Base-by-base conservation (phyloP, 1,284 basidiomycete species). In the Rhodotorula sp. region DNA sequence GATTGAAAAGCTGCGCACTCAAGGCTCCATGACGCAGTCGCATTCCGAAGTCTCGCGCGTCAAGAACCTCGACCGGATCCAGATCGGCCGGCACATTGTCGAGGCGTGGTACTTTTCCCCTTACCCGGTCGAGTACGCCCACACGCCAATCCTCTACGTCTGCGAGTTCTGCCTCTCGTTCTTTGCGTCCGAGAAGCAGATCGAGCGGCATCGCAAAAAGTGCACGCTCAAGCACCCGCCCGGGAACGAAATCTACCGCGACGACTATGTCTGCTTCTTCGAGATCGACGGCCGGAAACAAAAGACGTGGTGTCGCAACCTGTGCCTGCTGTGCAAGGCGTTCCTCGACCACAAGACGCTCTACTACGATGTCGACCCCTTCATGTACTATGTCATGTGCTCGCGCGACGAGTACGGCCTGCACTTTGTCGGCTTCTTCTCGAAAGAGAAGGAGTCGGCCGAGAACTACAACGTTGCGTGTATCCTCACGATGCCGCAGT, bases 91-190 rank as follows among this genome's bases (percentile, higher is more conserved):
- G 80, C 89, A 95, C 83, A 93, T 97, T 82, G 91, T 99, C 77
- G 95, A 99, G 78, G 90, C 95, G 15, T 99, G 96, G 96, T 99
- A 99, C 83, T 99, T 99, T 84, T 94, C 91, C 78, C 95, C 96
- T 10, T 99, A 99, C 83, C 96, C 96, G 8, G 89, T 93, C 82
- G 96, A 99, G 83, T 99, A 91, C 83, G 93, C 95, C 53, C 91
- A 99, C 82, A 87, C 96, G 45, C 93, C 95, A 37, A 85, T 95
- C 72, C 86, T 99, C 60, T 98, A 95, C 84, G 88, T 99, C 80
- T 99, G 96, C 88, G 96, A 99, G 83, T 97, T 96, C 83, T 99
- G 96, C 81, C 85, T 97, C 64, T 88, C 88, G 53, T 97, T 90
- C 83, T 96, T 89, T 81, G 90, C 91, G 53, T 91, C 90, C 24